Evolutionary conservation across 2,329 filamentous ascomycete genomes (phyloP).

Genomic region (Chrysoporthe austroafricana): DNA sequence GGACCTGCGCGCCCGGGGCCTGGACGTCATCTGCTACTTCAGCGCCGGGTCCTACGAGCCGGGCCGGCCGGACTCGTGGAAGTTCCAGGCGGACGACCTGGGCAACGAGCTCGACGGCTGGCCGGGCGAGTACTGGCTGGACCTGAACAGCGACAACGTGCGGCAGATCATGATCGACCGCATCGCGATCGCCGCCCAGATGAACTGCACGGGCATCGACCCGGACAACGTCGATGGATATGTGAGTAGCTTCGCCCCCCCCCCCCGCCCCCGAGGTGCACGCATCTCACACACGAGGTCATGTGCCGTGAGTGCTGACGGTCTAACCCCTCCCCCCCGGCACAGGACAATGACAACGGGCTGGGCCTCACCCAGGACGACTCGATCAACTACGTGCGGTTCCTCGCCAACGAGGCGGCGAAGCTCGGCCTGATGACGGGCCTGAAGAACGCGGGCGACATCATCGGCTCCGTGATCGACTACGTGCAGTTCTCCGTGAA

Average conservation of each 20-base stretch:
- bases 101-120: conserved; percentile 65
- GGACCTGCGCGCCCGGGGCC: conserved; percentile 52
- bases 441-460: conserved; percentile 69
- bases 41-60: conserved; percentile 71
- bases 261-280: not conserved
- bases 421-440: conserved; percentile 63
- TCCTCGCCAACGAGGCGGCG: conserved; percentile 59
- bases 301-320: not conserved
- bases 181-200: conserved; percentile 60
- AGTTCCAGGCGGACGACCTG: conserved; percentile 59
- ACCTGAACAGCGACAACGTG: conserved; percentile 61
- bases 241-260: conserved; percentile 39
- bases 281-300: not conserved
- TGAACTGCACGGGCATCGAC: conserved; percentile 71
- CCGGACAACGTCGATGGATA: conserved; percentile 74
- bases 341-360: conserved; percentile 62
- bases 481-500: conserved; percentile 69
- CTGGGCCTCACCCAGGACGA: conserved; percentile 60
- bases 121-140: conserved; percentile 69
- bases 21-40: conserved; percentile 76
- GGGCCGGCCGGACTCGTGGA: conserved; percentile 59
- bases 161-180: conserved; percentile 65
- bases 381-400: conserved; percentile 62
- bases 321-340: not conserved
- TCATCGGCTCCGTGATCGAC: conserved; percentile 54